A percentile compares a stretch with the other conserved stretches of the same genome.
Conservation (phyloP, 2,329 filamentous ascomycete genomes). For the Microdochium paspali region DNA sequence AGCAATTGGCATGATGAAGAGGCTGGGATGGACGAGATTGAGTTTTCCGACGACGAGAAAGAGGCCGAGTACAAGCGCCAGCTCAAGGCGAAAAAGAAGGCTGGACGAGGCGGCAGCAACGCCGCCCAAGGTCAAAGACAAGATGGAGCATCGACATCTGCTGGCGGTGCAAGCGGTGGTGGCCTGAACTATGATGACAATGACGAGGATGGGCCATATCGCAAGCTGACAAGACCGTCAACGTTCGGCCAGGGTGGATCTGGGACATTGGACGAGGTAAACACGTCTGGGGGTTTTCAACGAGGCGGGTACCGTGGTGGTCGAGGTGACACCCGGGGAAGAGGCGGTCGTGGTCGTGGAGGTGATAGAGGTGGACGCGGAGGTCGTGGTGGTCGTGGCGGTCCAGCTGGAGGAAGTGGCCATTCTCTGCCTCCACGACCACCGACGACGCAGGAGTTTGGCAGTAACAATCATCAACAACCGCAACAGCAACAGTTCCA, state of each 20-base stretch:
- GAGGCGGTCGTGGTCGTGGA: constrained; percentile 25
- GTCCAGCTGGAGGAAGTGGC: constrained; percentile 31
- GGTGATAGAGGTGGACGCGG: constrained; percentile 25
- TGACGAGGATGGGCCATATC: constrained; percentile 58
- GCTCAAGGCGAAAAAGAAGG: constrained; percentile 55
- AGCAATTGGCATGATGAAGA: constrained; percentile 95
- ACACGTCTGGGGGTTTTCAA: neutral
- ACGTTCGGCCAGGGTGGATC: constrained; percentile 41
- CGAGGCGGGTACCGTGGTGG: constrained; percentile 25
- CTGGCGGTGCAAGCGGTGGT: constrained; percentile 22
- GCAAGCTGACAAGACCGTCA: constrained; percentile 57
- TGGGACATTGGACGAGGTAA: neutral
- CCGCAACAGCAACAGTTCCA: constrained; percentile 16
- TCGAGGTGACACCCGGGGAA: constrained; percentile 36
- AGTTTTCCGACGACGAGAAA: constrained; percentile 95
- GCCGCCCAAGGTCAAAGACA: constrained; percentile 22
- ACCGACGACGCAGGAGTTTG: constrained; percentile 14
- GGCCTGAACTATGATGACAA: constrained; percentile 60
- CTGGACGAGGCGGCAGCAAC: constrained; percentile 26
- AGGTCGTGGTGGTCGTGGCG: constrained; percentile 28
- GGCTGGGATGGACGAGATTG: constrained; percentile 72
- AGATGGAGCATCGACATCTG: constrained; percentile 22
- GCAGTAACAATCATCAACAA: constrained; percentile 21
- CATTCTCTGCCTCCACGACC: constrained; percentile 28
- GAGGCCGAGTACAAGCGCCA: constrained; percentile 73